Conservation (phyloP, 2,329 filamentous ascomycete species). For the Cordyceps tenuipes region DNA sequence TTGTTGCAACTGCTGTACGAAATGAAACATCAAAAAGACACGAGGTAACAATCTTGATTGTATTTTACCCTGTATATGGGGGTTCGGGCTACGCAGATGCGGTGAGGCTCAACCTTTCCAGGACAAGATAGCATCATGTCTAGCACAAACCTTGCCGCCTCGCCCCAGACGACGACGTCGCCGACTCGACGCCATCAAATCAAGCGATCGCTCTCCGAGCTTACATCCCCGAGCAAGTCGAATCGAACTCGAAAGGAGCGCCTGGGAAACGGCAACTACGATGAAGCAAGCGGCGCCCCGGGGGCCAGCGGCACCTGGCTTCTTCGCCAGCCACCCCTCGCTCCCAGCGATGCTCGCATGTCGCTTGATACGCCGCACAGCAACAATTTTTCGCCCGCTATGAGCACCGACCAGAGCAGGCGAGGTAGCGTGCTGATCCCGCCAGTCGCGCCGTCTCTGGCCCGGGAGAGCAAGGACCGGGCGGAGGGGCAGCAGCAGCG, state of each 20-base stretch:
- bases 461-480: conserved; percentile 11
- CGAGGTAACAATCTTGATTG: background rate
- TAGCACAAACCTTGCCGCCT: background rate
- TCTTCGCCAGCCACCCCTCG: conserved; percentile 19
- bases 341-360: conserved; percentile 19
- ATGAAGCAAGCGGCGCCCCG: conserved; percentile 15
- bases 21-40: background rate
- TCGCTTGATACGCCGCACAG: conserved; percentile 39
- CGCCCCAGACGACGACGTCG: conserved; percentile 16
- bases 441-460: conserved; percentile 11
- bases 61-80: background rate
- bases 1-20: background rate
- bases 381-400: conserved; percentile 35
- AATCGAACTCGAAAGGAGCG: conserved; percentile 26
- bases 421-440: conserved; percentile 32
- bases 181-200: conserved; percentile 38
- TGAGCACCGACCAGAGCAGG: conserved; percentile 35
- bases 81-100: background rate
- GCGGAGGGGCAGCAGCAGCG: conserved; percentile 18
- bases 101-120: background rate
- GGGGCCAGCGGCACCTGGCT: conserved; percentile 20
- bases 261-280: conserved; percentile 25
- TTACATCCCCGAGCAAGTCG: conserved; percentile 39
- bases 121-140: conserved; percentile 1
- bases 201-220: conserved; percentile 47